Evolutionary conservation across 2,329 filamentous ascomycete genomes (phyloP), one percentile per base, ranked within the genome.

Genomic region (Tolypocladium sp.): DNA sequence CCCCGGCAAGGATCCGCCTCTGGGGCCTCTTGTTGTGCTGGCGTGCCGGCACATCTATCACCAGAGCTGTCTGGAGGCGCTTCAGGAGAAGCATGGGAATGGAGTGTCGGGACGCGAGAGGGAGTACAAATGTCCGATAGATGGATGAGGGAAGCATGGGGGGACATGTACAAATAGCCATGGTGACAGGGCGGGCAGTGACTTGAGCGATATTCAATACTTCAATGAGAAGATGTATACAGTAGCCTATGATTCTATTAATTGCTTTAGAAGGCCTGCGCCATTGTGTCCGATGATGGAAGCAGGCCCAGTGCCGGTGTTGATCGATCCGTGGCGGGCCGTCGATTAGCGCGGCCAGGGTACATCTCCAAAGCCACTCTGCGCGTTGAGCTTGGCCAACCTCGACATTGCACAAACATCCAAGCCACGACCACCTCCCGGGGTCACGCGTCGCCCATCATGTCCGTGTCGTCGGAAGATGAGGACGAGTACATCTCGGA

Each of bases 41-140:
- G 87, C 86, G 27, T 90, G 87, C 69, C 79, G 87, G 58, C 87
- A 90, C 70, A 83, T 89, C 22, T 89, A 88, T 66, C 87, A 90
- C 73, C 80, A 85, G 69, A 77, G 75, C 33, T 92, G 87, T 68
- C 75, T 90, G 44, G 89, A 93, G 68, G 80, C 83, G 60, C 71
- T 88, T 64, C 83, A 84, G 65, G 79, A 79, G 40, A 77, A 81
- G 61, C 77, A 78, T 59, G 80, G 79, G 64, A 74, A 73, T 63
- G 78, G 75, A 59, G 81, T 74, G 61, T 73, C 79, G 9, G 74
- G 74, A 40, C 77, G 74, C 46, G 76, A 80, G 63, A 72, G 74
- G 62, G 80, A 77, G 67, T 84, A 82, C 68, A 76, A 74, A 64
- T 85, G 82, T 68, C 82, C 82, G 12, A 79, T 85, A 67, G 82